Percentiles rank a stretch among this genome's conserved stretches.
phyloP scores from a whole-genome alignment of 495 filamentous ascomycete genomes.

The Aspergillus baeticus region DNA sequence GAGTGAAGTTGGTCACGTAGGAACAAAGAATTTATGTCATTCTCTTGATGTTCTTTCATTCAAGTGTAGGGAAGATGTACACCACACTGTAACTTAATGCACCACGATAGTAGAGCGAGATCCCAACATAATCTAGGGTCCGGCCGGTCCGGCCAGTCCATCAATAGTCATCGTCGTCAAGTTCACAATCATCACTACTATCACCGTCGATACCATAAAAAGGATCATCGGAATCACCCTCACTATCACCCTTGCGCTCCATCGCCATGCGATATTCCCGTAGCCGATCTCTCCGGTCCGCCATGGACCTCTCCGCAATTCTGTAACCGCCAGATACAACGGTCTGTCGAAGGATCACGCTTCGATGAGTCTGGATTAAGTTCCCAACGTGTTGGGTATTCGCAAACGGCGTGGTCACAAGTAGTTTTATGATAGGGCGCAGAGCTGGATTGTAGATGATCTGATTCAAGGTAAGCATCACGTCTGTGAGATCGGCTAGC shows the following conservation, averaged over 20 bases:
- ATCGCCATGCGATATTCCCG: neutral
- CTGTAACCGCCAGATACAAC: neutral
- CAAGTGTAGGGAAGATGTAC: too few relatives aligned
- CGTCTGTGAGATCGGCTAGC: neutral
- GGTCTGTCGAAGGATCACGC: neutral
- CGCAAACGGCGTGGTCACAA: neutral
- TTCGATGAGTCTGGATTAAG: neutral
- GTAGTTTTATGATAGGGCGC: neutral
- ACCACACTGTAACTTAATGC: too few relatives aligned
- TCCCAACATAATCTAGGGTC: too few relatives aligned
- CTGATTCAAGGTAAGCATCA: neutral
- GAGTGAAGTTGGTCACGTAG: too few relatives aligned
- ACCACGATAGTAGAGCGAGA: too few relatives aligned
- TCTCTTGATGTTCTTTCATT: too few relatives aligned
- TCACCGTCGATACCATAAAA: neutral
- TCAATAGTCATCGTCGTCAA: neutral
- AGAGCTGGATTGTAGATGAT: neutral
- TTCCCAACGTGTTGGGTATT: neutral
- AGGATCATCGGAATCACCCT: neutral
- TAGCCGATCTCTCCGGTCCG: neutral
- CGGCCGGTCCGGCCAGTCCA: too few relatives aligned
- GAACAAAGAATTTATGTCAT: too few relatives aligned
- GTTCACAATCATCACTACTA: neutral
- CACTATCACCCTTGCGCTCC: neutral
- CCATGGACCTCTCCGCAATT: neutral